phyloP scores from a whole-genome alignment of 2,329 filamentous ascomycete genomes.

The Diaporthe velutina region DNA sequence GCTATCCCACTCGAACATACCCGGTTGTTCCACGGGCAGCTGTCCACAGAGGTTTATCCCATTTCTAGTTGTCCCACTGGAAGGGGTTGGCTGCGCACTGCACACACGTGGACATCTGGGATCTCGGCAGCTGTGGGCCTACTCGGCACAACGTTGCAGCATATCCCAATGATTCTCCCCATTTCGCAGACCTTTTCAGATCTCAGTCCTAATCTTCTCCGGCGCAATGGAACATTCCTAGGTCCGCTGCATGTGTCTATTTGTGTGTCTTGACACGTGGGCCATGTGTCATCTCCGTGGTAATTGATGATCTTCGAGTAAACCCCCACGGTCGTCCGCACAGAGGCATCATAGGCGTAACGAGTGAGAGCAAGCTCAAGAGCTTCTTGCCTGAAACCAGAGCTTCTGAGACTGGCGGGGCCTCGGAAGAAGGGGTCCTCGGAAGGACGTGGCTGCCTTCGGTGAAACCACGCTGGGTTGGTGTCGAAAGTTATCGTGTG shows the following conservation, averaged over 20 bases:
- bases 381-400: conserved; percentile 24
- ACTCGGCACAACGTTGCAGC: neutral
- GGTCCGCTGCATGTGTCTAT: conserved; percentile 14
- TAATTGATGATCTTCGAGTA: neutral
- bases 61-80: neutral
- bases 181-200: neutral
- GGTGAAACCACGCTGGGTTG: conserved; percentile 9
- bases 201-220: neutral
- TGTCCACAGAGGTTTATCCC: neutral
- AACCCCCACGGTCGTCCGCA: conserved; percentile 9
- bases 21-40: no score
- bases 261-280: conserved; percentile 9
- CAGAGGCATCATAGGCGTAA: conserved; percentile 2
- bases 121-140: neutral
- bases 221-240: neutral
- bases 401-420: conserved; percentile 18
- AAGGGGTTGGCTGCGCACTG: neutral
- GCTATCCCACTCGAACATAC: neutral
- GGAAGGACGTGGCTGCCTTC: conserved; percentile 25
- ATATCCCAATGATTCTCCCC: neutral
- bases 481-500: neutral
- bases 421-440: neutral
- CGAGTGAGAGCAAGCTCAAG: conserved; percentile 7
- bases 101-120: neutral
- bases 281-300: neutral